Conservation (phyloP, 306 rosid species). For the Rosa persica region DNA sequence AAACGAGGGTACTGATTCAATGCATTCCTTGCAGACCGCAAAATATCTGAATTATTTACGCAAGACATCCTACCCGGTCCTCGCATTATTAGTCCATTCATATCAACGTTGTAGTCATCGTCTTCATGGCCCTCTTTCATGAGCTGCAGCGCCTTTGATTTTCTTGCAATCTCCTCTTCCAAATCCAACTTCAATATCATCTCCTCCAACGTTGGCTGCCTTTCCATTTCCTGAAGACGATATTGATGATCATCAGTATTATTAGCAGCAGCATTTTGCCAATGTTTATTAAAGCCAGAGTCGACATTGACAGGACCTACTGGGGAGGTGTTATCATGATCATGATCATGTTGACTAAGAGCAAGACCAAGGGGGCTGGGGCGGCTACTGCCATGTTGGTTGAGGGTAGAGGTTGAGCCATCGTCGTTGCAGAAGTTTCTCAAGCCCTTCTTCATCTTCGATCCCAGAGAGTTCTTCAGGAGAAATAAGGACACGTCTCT, state of each 20-base stretch:
- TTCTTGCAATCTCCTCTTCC: constrained; percentile 70
- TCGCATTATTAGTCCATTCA: constrained; percentile 22
- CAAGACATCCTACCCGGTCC: constrained; percentile 63
- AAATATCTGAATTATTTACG: constrained; percentile 72
- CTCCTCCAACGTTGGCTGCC: constrained; percentile 57
- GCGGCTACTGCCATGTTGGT: constrained; percentile 40
- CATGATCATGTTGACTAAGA: not conserved
- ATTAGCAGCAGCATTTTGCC: not conserved
- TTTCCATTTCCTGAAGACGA: constrained; percentile 20
- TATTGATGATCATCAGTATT: not conserved
- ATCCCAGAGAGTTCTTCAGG: constrained; percentile 68
- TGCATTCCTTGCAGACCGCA: constrained; percentile 84
- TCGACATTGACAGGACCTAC: not conserved
- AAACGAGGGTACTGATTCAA: constrained; percentile 91
- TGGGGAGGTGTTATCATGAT: not conserved
- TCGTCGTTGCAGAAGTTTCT: constrained; percentile 69
- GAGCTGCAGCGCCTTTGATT: constrained; percentile 34
- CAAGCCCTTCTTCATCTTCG: constrained; percentile 76
- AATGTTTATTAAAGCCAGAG: not conserved
- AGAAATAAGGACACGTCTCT: constrained; percentile 69
- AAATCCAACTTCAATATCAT: constrained; percentile 60
- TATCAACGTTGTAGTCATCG: not conserved
- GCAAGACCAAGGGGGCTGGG: not conserved
- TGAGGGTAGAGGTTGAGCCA: constrained; percentile 65
- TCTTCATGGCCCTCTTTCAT: not conserved